Percentiles rank a stretch among this genome's conserved stretches.
phyloP scores from a whole-genome alignment of 2,329 filamentous ascomycete genomes.

The Peltaster fructicola region DNA sequence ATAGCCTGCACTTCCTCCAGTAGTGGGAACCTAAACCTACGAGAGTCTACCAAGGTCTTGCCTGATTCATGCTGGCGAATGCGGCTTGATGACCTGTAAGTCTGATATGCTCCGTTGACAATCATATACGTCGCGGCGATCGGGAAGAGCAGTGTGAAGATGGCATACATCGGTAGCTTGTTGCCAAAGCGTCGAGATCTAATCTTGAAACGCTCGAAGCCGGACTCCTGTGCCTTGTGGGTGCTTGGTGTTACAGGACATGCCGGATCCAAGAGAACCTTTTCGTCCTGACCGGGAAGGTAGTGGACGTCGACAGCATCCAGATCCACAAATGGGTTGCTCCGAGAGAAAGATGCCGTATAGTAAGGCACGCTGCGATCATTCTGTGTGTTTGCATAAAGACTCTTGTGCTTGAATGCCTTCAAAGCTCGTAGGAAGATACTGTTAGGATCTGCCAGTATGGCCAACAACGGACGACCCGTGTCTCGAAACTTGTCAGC shows the following conservation, averaged over 20 bases:
- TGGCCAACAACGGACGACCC: constrained; percentile 57
- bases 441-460: constrained; percentile 67
- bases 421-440: constrained; percentile 70
- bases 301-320: constrained; percentile 55
- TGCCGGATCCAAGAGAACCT: constrained; percentile 54
- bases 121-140: constrained; percentile 54
- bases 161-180: constrained; percentile 42
- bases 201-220: constrained; percentile 8
- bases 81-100: constrained; percentile 50
- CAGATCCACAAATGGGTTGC: constrained; percentile 57
- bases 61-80: constrained; percentile 52
- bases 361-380: constrained; percentile 70
- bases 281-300: constrained; percentile 40
- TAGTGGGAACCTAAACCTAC: constrained; percentile 58
- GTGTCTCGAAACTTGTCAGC: constrained; percentile 76
- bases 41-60: constrained; percentile 46
- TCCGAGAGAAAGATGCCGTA: constrained; percentile 60
- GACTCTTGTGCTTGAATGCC: constrained; percentile 54
- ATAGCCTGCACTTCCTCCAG: constrained; percentile 57
- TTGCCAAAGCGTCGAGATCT: constrained; percentile 23
- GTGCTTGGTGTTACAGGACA: constrained; percentile 37
- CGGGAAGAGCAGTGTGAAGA: constrained; percentile 50
- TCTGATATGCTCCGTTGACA: constrained; percentile 58
- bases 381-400: constrained; percentile 79
- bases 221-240: constrained; percentile 6